Evolutionary conservation across 129 eudicot genomes (phyloP), one percentile per base, ranked within the genome.

Genomic region (Cynara cardunculus): DNA sequence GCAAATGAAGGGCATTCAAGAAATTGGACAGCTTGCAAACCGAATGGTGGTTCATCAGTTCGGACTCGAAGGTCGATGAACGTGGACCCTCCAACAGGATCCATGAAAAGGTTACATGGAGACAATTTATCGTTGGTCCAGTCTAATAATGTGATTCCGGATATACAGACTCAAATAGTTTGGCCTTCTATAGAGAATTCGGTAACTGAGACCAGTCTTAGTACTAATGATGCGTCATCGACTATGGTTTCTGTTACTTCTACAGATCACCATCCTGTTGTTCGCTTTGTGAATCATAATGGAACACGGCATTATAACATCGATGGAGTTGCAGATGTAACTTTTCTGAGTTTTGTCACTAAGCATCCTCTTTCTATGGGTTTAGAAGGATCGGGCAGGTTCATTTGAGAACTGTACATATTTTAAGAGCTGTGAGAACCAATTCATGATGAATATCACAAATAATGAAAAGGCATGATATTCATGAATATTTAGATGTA

Each of bases 301-400:
- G 80, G 87, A 59, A 62, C 86, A 11, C 84, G 73, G 19, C 85
- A 82, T 12, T 85, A 86, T 83, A 85, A 85, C 86, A 84, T 90
- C 71, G 91, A 85, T 73, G 93, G 92, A 72, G 80, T 90, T 73
- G 97, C 93, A 28, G 97, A 94, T 93, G 98, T 94, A 91, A 75
- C 35, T 72, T 70, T 39, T 69, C 46, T 67, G n/a, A 44, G 69
- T 77, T 44, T 21, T 71, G 2, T 44, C 41, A 59, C 68, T 13
- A 41, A 21, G 25, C 21, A 37, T 25, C 14, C 19, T 72, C 4
- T 72, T 34, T 14, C 3, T 80, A 4, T 73, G 41, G 28, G 46
- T 59, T 79, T 66, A 44, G 62, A 25, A 1, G 78, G 53, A 7
- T 39, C 6, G 70, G 49, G 6, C 3, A n/a, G 65, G 65, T 56